Base-by-base conservation (phyloP, 1,284 basidiomycete species). In the Retiboletus flavoniger region DNA sequence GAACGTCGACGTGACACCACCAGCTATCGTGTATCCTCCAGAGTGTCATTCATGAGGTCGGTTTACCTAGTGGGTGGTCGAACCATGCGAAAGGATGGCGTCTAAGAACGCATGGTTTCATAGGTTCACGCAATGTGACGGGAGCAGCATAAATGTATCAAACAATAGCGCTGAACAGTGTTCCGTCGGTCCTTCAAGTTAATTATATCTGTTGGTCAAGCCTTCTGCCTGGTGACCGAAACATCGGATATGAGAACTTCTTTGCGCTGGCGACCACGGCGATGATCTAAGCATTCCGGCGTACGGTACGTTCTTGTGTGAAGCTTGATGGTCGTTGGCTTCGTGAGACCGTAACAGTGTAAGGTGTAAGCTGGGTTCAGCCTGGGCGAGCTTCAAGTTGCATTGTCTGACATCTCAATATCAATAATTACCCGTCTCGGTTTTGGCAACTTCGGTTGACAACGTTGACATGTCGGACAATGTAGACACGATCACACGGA, bases 31-130 rank as follows among this genome's bases (percentile, higher is more conserved):
- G 73, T 57, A 72, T 76, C 28, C 84, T 78, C 60, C 70, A 75
- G 51, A 83, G 82, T 64, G 77, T 78, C 7, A 61, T 73, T 21
- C 70, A 65, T 53, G 65, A 78, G 50, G 62, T 61, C 16, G 81
- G 80, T 0, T 64, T 83, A 24, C 24, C 63, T 70, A 44, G 74
- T 74, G 73, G 42, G 47, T 49, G 50, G 17, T 44, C 29, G 31
- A 24, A 39, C 19, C 14, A 19, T 29, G 19, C 26, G 8, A 13
- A 44, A 19, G 13, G 13, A 44, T 39, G 38, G 9, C 4, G 2
- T 44, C 26, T 10, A n/a, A 41, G 14, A 19, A 19, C 16, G 11
- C 31, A 11, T 21, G 34, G 36, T 16, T 16, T 13, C 21, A 26
- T 19, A 21, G 8, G 6, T 14, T 26, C 17, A 28, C 46, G 40